These are phyloP conservation scores for Ogataea methanolica DNA, from an alignment of 805 yeast genomes.

Conservation along the genomic window DNA sequence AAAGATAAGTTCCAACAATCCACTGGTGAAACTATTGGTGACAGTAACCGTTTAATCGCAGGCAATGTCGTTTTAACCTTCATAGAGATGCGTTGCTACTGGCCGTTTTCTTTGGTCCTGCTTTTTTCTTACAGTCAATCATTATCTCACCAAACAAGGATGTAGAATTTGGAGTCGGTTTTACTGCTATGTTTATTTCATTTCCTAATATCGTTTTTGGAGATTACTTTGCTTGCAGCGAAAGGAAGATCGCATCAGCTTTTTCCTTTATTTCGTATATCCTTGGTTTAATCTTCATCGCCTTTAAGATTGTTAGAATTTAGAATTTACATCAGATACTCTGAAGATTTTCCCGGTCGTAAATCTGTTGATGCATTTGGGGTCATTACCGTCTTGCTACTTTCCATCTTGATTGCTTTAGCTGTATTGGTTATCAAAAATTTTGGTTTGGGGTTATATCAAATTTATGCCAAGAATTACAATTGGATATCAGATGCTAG, in stretches of 20 bases:
- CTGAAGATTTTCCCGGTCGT: conserved; percentile 37
- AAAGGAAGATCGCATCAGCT: conserved; percentile 21
- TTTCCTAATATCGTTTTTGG: conserved; percentile 30
- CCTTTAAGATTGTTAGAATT: conserved; percentile 37
- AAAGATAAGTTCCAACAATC: conserved; percentile 14
- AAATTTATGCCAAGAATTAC: conserved; percentile 11
- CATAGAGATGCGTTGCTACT: conserved; percentile 32
- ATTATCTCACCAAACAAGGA: conserved; percentile 35
- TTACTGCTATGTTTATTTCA: conserved; percentile 21
- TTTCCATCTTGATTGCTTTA: conserved; percentile 24
- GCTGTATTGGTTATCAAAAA: conserved; percentile 9
- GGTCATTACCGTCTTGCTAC: conserved; percentile 31
- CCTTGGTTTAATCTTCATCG: conserved; percentile 35
- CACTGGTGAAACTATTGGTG: conserved; percentile 31
- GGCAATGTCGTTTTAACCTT: conserved; percentile 33
- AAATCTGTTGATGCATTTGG: conserved; percentile 39
- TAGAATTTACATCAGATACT: conserved; percentile 26
- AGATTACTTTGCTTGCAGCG: conserved; percentile 34
- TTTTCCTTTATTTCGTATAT: conserved; percentile 25
- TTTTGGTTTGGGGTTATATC: conserved; percentile 10
- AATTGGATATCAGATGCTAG: conserved; percentile 9
- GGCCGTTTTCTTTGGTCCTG: conserved; percentile 38
- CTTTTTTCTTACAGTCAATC: conserved; percentile 40
- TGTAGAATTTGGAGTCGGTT: conserved; percentile 37
- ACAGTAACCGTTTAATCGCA: conserved; percentile 28